Evolutionary conservation across 208 protist species (phyloP).

Genomic region (Leishmania mexicana): DNA sequence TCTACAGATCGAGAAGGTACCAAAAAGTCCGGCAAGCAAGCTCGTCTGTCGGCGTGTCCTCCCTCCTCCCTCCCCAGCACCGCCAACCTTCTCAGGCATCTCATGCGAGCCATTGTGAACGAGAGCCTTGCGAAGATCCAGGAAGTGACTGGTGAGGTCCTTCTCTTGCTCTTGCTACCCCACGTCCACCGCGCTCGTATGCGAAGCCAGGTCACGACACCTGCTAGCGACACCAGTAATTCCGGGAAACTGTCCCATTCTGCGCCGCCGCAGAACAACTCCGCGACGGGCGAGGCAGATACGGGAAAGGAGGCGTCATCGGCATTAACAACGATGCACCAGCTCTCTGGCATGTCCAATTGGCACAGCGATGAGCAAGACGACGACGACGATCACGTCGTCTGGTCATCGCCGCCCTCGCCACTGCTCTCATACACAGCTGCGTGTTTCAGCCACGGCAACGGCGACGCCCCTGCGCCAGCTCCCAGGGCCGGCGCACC

Average conservation of each 20-base stretch:
- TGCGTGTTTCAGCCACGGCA: neutral
- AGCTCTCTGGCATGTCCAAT: neutral
- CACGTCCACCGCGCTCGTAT: constrained; percentile 15
- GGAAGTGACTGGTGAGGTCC: constrained; percentile 7
- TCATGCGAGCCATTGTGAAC: constrained; percentile 21
- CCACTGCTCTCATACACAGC: constrained; percentile 20
- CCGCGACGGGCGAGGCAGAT: neutral
- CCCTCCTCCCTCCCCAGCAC: constrained; percentile 14
- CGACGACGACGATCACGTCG: constrained; percentile 19
- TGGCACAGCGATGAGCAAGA: constrained; percentile 6
- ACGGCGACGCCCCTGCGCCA: neutral
- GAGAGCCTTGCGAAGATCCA: constrained; percentile 15
- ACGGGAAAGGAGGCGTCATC: neutral
- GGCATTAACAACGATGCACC: neutral
- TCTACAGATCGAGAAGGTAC: neutral
- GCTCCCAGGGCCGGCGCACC: neutral
- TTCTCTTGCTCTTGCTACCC: constrained; percentile 23
- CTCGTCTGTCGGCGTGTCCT: neutral
- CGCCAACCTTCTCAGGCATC: constrained; percentile 9
- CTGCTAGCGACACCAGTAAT: neutral
- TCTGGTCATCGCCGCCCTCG: constrained; percentile 33
- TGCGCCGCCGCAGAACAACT: neutral
- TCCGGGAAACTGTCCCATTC: neutral
- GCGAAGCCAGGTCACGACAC: constrained; percentile 3
- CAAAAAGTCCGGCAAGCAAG: neutral